Evolutionary conservation across 495 filamentous ascomycete genomes (phyloP), one percentile per base, ranked within the genome.

Genomic region (Xylaria scruposa): DNA sequence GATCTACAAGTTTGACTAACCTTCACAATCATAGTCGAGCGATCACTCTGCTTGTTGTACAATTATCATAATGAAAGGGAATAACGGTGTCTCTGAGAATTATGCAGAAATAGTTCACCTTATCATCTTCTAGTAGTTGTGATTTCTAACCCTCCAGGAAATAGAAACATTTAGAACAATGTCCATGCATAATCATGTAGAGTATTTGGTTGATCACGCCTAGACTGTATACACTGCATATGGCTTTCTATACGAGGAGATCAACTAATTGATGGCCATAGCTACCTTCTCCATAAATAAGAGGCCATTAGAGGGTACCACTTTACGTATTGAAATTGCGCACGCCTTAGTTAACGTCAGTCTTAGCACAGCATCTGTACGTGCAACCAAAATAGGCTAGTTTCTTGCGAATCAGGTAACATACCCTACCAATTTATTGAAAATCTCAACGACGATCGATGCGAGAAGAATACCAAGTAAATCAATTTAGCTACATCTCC

Each of bases 1-100:
- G 7, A n/a, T 53, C 26, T 67, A 67, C 9, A 17, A 67, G 6
- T n/a, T 67, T n/a, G 62, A 31, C 15, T 65, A 47, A 19, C 2
- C 61, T 0, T 42, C 10, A 1, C n/a, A 1, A 42, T 24, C n/a
- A n/a, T 8, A 59, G 6, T 26, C 24, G 19, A 26, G 7, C 19
- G 5, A 42, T 62, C 31, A 2, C 4, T 24, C n/a, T 62, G 8
- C 36, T 62, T 21, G 12, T 42, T 21, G 8, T 59, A 36, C n/a
- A 59, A 9, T 31, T n/a, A 5, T 17, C 29, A 54, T 15, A 2
- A 9, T 29, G 10, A 24, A 54, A 26, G 21, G 24, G 13, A 4
- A 26, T 12, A 8, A 54, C 21, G 10, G 51, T 15, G 24, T 12
- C 51, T 15, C 3, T 24, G 10, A 12, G 1, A 9, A 59, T 36